A percentile compares a stretch with the other conserved stretches of the same genome.
These are phyloP conservation scores for Apiotrichum brassicae DNA, from an alignment of 1,284 basidiomycete species.

Conservation along the genomic window DNA sequence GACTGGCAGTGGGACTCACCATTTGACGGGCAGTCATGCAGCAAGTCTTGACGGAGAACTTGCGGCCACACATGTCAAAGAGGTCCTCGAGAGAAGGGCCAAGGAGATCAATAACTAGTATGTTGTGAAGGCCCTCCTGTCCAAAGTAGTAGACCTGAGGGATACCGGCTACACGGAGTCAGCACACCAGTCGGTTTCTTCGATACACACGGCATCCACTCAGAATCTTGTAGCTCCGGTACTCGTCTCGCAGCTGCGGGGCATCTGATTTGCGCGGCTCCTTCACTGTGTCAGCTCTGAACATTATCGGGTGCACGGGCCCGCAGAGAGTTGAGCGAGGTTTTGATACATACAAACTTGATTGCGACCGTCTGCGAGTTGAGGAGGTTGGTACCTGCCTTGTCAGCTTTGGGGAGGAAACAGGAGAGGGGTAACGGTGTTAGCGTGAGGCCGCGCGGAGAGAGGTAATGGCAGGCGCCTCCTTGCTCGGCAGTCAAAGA, in stretches of 20 bases:
- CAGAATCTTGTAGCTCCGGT: constrained; percentile 92
- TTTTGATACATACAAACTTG: constrained; percentile 81
- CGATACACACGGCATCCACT: constrained; percentile 73
- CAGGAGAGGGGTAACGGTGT: no score
- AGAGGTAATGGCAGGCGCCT: no score
- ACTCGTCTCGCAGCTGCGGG: constrained; percentile 92
- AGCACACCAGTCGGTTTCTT: not conserved
- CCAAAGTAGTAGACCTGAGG: constrained; percentile 97
- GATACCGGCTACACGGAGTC: constrained; percentile 60
- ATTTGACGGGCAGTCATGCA: constrained; percentile 96
- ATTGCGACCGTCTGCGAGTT: constrained; percentile 95
- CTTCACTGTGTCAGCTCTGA: constrained; percentile 47
- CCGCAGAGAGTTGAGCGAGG: not conserved
- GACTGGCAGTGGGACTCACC: no score
- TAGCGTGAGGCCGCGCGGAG: no score
- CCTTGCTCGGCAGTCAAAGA: no score
- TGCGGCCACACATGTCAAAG: constrained; percentile 99
- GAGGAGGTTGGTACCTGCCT: constrained; percentile 81
- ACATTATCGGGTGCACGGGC: constrained; percentile 5
- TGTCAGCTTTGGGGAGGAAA: no score
- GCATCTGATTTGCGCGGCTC: constrained; percentile 95
- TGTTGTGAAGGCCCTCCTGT: constrained; percentile 95
- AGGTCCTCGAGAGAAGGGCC: constrained; percentile 93
- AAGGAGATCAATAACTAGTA: constrained; percentile 90
- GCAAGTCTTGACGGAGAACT: constrained; percentile 95